Conservation (phyloP, 257 asterid genomes). For the Ilex asprella region DNA sequence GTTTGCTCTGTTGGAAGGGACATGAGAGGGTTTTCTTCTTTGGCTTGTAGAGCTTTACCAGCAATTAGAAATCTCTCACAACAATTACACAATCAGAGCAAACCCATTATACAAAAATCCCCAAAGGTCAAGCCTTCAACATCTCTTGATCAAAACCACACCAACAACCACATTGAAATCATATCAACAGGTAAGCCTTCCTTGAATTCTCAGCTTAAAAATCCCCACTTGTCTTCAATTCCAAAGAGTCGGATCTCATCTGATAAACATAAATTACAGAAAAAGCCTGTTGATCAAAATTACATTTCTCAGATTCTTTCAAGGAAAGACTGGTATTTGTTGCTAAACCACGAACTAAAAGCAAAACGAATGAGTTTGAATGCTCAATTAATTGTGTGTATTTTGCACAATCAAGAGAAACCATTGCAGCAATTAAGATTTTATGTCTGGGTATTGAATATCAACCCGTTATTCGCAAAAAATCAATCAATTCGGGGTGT, state of each 20-base stretch:
- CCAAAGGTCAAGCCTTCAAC: conserved; percentile 19
- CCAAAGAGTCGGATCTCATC: conserved; percentile 18
- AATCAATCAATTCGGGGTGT: conserved; percentile 45
- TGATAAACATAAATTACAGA: conserved; percentile 8
- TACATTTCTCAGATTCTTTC: conserved; percentile 49
- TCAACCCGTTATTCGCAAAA: conserved; percentile 39
- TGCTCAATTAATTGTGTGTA: conserved; percentile 41
- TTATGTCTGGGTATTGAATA: conserved; percentile 57
- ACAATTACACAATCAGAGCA: conserved; percentile 6
- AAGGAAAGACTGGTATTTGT: conserved; percentile 75
- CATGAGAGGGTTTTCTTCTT: conserved; percentile 63
- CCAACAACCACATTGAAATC: conserved; percentile 10
- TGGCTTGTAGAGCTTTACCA: conserved; percentile 55
- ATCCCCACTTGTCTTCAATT: conserved; percentile 26
- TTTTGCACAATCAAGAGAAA: conserved; percentile 76
- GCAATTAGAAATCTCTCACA: conserved; percentile 23
- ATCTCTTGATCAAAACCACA: conserved; percentile 9
- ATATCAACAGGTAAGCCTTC: conserved; percentile 37
- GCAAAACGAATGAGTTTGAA: conserved; percentile 35
- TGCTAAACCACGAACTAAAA: conserved; percentile 63
- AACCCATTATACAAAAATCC: conserved; percentile 19
- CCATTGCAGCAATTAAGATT: conserved; percentile 55
- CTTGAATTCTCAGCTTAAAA: conserved; percentile 13
- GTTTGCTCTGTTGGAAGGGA: conserved; percentile 3
- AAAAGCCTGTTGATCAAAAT: conserved; percentile 44